Conservation (phyloP, 352 stramenopile genomes). For the Globisporangium uncinulatum region DNA sequence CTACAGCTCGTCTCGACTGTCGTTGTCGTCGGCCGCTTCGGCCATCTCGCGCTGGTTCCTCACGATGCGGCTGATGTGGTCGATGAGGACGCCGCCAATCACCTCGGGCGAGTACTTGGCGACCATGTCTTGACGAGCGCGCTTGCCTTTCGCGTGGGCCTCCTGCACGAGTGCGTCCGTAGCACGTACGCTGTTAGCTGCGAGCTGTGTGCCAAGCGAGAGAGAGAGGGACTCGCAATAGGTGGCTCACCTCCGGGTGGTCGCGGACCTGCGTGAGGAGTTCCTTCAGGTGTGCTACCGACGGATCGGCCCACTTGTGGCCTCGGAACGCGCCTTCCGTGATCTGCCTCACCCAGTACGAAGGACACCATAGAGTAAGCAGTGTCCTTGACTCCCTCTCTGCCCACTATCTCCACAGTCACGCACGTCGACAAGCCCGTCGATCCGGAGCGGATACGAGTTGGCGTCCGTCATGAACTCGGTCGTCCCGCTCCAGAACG, state of each 20-base stretch:
- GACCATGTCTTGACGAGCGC: conserved; percentile 79
- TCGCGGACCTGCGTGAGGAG: conserved; percentile 52
- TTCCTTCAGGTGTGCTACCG: conserved; percentile 58
- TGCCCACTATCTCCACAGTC: too few species aligned
- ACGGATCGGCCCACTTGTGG: conserved; percentile 85
- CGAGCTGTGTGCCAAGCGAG: too few species aligned
- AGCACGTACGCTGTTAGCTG: too few species aligned
- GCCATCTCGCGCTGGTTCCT: conserved; percentile 16
- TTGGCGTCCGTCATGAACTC: conserved; percentile 88
- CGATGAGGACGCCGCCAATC: conserved; percentile 62
- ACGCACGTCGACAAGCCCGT: conserved; percentile 70
- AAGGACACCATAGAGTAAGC: not conserved
- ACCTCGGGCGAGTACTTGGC: conserved; percentile 72
- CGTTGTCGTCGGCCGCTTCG: not conserved
- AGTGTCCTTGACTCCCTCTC: too few species aligned
- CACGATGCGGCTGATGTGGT: conserved; percentile 61
- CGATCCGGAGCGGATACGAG: conserved; percentile 75
- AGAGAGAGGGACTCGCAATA: not conserved
- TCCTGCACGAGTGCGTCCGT: conserved; percentile 21
- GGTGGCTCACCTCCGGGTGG: conserved; percentile 39
- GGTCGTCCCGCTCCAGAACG: conserved; percentile 89
- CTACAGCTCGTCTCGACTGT: conserved; percentile 52
- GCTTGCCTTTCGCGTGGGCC: conserved; percentile 52
- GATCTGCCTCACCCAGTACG: conserved; percentile 34
- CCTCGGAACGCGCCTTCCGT: conserved; percentile 69